phyloP scores from a whole-genome alignment of 139 green algal genomes.

The Axilococcus clingmanii region DNA sequence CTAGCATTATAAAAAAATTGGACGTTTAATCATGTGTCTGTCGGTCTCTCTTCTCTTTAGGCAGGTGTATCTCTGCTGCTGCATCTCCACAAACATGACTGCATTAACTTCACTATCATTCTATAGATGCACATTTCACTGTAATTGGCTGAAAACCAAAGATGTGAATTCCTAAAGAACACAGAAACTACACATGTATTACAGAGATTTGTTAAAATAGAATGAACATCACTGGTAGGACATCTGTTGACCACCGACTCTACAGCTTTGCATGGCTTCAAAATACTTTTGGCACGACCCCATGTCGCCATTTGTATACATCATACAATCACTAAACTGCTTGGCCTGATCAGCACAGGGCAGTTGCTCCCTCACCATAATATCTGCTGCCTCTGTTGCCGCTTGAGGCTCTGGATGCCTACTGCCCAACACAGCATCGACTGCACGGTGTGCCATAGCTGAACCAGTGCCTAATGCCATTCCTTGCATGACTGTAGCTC shows the following conservation, averaged over 20 bases:
- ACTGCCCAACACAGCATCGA: conserved; percentile 61
- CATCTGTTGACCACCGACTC: conserved; percentile 2
- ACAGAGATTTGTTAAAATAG: not conserved
- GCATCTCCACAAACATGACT: too few relatives aligned
- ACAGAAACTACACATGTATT: not conserved
- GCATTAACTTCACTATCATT: too few relatives aligned
- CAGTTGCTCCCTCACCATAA: conserved; percentile 2
- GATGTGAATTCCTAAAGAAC: too few relatives aligned
- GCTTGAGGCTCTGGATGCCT: conserved; percentile 35
- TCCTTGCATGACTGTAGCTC: conserved; percentile 60
- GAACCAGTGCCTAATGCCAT: conserved; percentile 74
- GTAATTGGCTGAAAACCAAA: too few relatives aligned
- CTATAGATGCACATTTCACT: too few relatives aligned
- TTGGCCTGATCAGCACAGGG: conserved; percentile 42
- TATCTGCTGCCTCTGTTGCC: conserved; percentile 21
- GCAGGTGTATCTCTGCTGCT: too few relatives aligned
- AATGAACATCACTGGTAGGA: not conserved
- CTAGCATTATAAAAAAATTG: too few relatives aligned
- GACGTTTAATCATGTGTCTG: too few relatives aligned
- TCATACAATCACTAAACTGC: conserved; percentile 84
- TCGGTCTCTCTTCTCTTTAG: too few relatives aligned
- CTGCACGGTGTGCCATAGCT: conserved; percentile 72
- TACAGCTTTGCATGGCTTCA: conserved; percentile 33
- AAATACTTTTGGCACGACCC: conserved; percentile 33
- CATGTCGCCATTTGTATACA: conserved; percentile 52